Percentiles rank a stretch among this genome's conserved stretches.
phyloP scores from a whole-genome alignment of 2,329 filamentous ascomycete species.

The Fusarium metavorans region DNA sequence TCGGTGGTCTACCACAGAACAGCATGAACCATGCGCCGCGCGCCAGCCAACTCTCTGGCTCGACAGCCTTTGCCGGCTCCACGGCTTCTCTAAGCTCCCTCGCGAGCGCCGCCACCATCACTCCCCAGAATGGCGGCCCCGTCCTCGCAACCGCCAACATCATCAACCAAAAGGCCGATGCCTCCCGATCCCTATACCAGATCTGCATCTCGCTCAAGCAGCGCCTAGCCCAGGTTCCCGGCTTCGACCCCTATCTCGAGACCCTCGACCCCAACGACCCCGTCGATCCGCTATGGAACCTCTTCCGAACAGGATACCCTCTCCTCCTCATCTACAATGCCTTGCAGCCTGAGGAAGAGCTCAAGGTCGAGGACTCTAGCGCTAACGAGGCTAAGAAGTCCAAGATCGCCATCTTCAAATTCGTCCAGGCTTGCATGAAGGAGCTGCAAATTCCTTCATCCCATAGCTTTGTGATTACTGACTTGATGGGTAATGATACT shows the following conservation, averaged over 20 bases:
- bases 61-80: slow-evolving; percentile 67
- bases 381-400: slow-evolving; percentile 78
- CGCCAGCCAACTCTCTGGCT: slow-evolving; percentile 72
- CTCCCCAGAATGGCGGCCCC: slow-evolving; percentile 65
- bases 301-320: slow-evolving; percentile 85
- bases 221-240: slow-evolving; percentile 84
- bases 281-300: slow-evolving; percentile 90
- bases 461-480: slow-evolving; percentile 91
- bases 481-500: slow-evolving; percentile 93
- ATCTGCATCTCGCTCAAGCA: slow-evolving; percentile 89
- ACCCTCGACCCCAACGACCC: slow-evolving; percentile 80
- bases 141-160: slow-evolving; percentile 89
- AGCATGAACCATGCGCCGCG: slow-evolving; percentile 66
- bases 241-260: slow-evolving; percentile 80
- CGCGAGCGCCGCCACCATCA: slow-evolving; percentile 57
- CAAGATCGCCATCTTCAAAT: slow-evolving; percentile 92
- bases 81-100: slow-evolving; percentile 65
- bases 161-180: slow-evolving; percentile 96
- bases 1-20: slow-evolving; percentile 58
- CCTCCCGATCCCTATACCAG: slow-evolving; percentile 91
- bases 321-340: slow-evolving; percentile 91
- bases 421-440: slow-evolving; percentile 88
- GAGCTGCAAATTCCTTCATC: slow-evolving; percentile 82
- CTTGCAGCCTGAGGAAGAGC: slow-evolving; percentile 75
- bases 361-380: slow-evolving; percentile 74